Conservation (phyloP, 352 stramenopile genomes). For the Globisporangium acanthophoron region DNA sequence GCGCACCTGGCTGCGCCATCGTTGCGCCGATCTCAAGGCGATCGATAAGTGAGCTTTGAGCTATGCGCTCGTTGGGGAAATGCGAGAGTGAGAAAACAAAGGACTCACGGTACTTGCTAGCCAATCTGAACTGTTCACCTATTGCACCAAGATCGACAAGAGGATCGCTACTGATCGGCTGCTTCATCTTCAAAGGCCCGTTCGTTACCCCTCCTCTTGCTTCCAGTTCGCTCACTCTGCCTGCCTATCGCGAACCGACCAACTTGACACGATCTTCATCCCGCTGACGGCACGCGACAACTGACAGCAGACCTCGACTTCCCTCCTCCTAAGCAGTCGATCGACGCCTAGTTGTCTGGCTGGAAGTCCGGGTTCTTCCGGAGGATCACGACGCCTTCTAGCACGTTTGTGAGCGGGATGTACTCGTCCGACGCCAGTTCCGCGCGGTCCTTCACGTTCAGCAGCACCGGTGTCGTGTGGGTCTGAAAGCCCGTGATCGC, state of each 20-base stretch:
- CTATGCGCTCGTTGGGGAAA: too few relatives aligned
- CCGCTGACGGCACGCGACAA: too few relatives aligned
- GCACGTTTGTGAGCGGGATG: slow-evolving; percentile 91
- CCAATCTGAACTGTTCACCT: too few relatives aligned
- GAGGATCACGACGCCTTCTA: slow-evolving; percentile 99
- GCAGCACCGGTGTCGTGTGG: slow-evolving; percentile 98
- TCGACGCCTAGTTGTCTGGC: slow-evolving; percentile 55
- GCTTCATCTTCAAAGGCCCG: too few relatives aligned
- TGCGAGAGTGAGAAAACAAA: too few relatives aligned
- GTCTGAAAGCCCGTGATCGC: slow-evolving; percentile 99
- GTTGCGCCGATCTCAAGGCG: background rate
- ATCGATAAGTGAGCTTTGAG: too few relatives aligned
- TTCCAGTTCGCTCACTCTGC: background rate
- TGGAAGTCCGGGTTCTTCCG: slow-evolving; percentile 95
- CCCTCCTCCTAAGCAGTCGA: background rate
- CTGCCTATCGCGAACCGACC: background rate
- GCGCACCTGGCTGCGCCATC: slow-evolving; percentile 29
- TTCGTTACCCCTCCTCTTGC: background rate
- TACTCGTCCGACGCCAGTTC: slow-evolving; percentile 98
- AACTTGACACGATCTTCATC: background rate
- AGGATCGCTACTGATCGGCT: too few relatives aligned
- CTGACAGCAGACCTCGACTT: background rate
- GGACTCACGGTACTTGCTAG: too few relatives aligned
- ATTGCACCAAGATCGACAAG: too few relatives aligned
- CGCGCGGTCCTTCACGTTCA: slow-evolving; percentile 96